Base-by-base conservation (phyloP, 352 stramenopile species). In the Plasmopara muralis region DNA sequence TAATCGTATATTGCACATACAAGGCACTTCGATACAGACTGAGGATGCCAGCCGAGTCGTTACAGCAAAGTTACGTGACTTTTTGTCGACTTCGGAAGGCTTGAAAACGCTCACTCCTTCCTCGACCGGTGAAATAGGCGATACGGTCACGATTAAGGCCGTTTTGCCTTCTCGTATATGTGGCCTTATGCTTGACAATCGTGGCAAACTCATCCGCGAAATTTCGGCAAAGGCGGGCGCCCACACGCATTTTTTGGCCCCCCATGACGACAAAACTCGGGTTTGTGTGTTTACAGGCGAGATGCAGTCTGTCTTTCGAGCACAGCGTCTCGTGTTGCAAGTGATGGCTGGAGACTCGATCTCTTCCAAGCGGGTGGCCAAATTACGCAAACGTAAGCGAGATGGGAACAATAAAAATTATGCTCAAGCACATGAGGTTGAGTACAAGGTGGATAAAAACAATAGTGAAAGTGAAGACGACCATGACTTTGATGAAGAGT, bases 1-100 rank as follows among this genome's bases (percentile, higher is more conserved):
- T 9, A 87, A 87, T 56, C 72, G 73, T 15, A 72, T 76, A 29
- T 49, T 87, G 10, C 79, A 89, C 46, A 64, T 89, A 9, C 76
- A 86, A 62, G 79, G 79, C 33, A 71, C 43, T 6, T 43, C n/a
- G 10, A 57, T 73, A 16, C 70, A 87, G 41, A 53, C 68, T 14
- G 66, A 84, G 35, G 65, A 70, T 25, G 76, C 76, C 9, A 55
- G 52, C 39, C 41, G 52, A n/a, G 50, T 82, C 13, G 54, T 74
- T 39, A 43, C 53, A 6, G 48, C 39, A 9, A 70, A 65, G 16
- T 47, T 89, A 9, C 64, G 62, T 15, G 56, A 75, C 29, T 71
- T 69, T 13, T 37, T 85, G n/a, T 44, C 65, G n/a, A 68, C 57
- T 16, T 25, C 29, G 2, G 57, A 53, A 38, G 35, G 39, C 15